These are phyloP conservation scores for Rhizopogon salebrosus DNA, from an alignment of 768 basidiomycete species.

Conservation along the genomic window DNA sequence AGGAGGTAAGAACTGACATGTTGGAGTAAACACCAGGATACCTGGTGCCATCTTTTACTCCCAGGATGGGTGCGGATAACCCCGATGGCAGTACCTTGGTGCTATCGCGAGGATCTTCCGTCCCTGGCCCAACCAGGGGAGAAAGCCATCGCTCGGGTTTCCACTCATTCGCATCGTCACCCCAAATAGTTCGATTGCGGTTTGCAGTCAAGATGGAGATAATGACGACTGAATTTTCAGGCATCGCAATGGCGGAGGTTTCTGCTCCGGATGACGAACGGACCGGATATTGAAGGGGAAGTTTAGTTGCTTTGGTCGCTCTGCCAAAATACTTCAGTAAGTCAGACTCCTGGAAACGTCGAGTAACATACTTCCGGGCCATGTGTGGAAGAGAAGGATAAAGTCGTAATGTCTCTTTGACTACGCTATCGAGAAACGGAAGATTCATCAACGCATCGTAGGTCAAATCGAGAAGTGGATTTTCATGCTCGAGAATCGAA, in stretches of 20 bases:
- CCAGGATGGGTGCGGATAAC: not conserved
- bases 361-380: slow-evolving; percentile 20
- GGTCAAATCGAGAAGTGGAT: slow-evolving; percentile 3
- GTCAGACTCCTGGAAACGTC: not conserved
- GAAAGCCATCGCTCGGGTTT: slow-evolving; percentile 42
- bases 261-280: slow-evolving; percentile 12
- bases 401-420: slow-evolving; percentile 29
- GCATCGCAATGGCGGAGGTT: not conserved
- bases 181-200: slow-evolving; percentile 40
- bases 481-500: slow-evolving; percentile 6
- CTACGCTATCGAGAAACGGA: slow-evolving; percentile 34
- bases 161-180: slow-evolving; percentile 34
- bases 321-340: not conserved
- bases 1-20: not conserved
- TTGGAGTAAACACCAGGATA: not conserved
- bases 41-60: not conserved
- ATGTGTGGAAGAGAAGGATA: slow-evolving; percentile 3
- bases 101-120: not conserved
- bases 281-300: slow-evolving; percentile 13
- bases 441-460: slow-evolving; percentile 31
- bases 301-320: too few species aligned
- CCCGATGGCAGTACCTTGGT: not conserved
- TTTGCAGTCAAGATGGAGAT: slow-evolving; percentile 37
- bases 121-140: slow-evolving; percentile 4
- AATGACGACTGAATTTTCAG: slow-evolving; percentile 21